A percentile compares a stretch with the other conserved stretches of the same genome.
These are phyloP conservation scores for Aureobasidium sp. DNA, from an alignment of 2,329 filamentous ascomycete genomes.

Conservation along the genomic window DNA sequence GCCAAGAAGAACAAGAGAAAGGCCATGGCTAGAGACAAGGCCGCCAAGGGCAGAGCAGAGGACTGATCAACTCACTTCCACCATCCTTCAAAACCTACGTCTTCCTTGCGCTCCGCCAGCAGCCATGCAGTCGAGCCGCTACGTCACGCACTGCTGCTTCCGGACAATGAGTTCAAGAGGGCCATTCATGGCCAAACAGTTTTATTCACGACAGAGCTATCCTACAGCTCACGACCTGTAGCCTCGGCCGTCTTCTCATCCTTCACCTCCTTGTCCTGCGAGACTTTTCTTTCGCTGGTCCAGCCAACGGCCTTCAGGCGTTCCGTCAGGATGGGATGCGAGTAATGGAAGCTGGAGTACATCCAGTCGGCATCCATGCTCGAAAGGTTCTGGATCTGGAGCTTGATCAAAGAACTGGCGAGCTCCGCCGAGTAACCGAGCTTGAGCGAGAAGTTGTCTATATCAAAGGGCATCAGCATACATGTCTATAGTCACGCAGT, in stretches of 20 bases:
- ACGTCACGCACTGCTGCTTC: not conserved
- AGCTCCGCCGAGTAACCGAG: conserved; percentile 81
- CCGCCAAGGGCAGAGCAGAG: conserved; percentile 15
- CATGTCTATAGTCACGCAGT: not conserved
- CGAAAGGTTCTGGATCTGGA: conserved; percentile 96
- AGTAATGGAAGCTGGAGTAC: conserved; percentile 98
- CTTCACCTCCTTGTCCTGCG: conserved; percentile 44
- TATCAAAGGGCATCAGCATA: conserved; percentile 13
- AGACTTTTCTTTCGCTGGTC: conserved; percentile 58
- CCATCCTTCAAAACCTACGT: not conserved
- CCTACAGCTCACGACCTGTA: conserved; percentile 67
- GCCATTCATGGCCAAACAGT: not conserved
- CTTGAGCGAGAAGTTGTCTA: conserved; percentile 73
- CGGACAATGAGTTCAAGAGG: not conserved
- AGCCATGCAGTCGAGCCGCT: not conserved
- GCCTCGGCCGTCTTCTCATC: conserved; percentile 59
- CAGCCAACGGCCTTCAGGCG: conserved; percentile 85
- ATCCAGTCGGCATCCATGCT: conserved; percentile 99
- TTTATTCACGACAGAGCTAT: conserved; percentile 13
- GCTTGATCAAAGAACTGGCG: conserved; percentile 83
- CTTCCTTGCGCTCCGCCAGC: not conserved
- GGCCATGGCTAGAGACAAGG: conserved; percentile 34
- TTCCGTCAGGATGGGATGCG: conserved; percentile 92
- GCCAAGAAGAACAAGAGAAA: conserved; percentile 49
- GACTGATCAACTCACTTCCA: not conserved